Evolutionary conservation across 768 basidiomycete genomes (phyloP), one percentile per base, ranked within the genome.

Genomic region (Suillus occidentalis): DNA sequence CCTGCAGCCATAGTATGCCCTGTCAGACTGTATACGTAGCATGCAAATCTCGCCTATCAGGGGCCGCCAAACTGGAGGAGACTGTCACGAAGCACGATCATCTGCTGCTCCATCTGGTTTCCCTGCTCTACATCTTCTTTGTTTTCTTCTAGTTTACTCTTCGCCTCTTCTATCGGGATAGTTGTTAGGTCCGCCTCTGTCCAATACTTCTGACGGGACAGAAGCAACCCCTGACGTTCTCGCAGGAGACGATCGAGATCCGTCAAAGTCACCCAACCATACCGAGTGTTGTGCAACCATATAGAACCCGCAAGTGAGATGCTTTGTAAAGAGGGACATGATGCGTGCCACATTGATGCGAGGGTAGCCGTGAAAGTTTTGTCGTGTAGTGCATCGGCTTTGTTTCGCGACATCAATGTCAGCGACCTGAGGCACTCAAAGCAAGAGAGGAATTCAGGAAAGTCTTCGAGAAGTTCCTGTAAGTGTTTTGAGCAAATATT

Each of bases 361-460:
- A 74, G 67, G 39, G 60, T 39, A 1, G 53, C 47, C 22, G 66
- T 57, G 45, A 66, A 42, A 13, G 66, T 47, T 12, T 61, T 61
- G 20, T 66, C 68, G 28, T 70, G 67, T 12, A 74, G 49, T 14
- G 67, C 69, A 52, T 73, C 72, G 12, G 55, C 49, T 42, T 39
- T 61, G 50, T 73, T 68, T 64, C 69, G 69, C 42, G 72, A 74
- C 43, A 72, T 65, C n/a, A 74, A 58, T 37, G 62, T 69, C 61
- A 74, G 52, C 13, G 72, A 71, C 12, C 59, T 68, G 55, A 74
- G 63, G 40, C 42, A 62, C 10, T 65, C 61, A 39, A 74, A 73
- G 6, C 64, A 66, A n/a, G 70, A 68, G 36, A 73, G 57, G 66
- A 74, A 67, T 16, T 63, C 40, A 22, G 60, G 59, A 25, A 74